Conservation (phyloP, 441 rosid species). For the Raphanus hybrid region DNA sequence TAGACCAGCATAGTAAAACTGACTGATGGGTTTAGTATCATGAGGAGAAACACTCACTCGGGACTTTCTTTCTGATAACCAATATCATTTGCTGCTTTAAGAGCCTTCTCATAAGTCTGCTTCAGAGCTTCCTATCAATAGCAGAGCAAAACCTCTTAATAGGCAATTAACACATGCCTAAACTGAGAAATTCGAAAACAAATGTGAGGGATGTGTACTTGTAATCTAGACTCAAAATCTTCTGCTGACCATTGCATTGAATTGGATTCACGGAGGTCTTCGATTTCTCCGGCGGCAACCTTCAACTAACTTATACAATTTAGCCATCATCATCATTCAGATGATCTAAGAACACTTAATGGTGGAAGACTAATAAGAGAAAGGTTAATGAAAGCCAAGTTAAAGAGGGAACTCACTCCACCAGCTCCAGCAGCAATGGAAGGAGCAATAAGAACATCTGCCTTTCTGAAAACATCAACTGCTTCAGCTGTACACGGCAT, state of each 20-base stretch:
- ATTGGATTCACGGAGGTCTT: conserved; percentile 86
- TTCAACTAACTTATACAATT: conserved; percentile 41
- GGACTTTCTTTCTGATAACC: conserved; percentile 95
- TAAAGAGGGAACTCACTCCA: conserved; percentile 62
- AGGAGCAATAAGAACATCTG: conserved; percentile 92
- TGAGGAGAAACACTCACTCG: conserved; percentile 65
- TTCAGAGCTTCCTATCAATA: conserved; percentile 91
- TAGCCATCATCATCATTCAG: neutral
- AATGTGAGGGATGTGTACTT: conserved; percentile 48
- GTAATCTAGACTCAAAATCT: conserved; percentile 95
- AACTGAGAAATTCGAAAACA: neutral
- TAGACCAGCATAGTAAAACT: neutral
- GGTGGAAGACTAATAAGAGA: neutral
- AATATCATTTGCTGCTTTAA: conserved; percentile 90
- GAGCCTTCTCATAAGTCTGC: conserved; percentile 88
- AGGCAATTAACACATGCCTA: neutral
- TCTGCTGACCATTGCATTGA: conserved; percentile 96
- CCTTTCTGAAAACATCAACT: conserved; percentile 83
- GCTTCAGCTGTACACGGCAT: conserved; percentile 99
- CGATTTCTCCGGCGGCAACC: conserved; percentile 99
- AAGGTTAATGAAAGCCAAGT: neutral
- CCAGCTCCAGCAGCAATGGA: conserved; percentile 99
- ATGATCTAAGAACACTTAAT: conserved; percentile 6
- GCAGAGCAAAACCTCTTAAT: conserved; percentile 15
- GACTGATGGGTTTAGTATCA: neutral